phyloP scores from a whole-genome alignment of 176 grass and related monocot genomes.

The Coix lacrymajobi region DNA sequence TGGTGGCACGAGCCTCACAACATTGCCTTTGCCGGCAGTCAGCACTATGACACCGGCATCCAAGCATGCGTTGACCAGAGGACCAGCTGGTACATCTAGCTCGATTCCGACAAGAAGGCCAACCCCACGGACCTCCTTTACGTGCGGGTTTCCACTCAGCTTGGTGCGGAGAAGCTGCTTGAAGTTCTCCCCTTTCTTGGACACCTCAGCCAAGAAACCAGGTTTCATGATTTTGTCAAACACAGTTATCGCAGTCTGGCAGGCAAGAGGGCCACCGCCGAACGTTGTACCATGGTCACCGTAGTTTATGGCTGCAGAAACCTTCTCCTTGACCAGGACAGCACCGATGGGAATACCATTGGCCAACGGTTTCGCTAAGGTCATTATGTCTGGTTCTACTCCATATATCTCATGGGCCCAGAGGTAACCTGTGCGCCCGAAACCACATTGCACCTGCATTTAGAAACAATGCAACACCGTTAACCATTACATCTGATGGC shows the following conservation, averaged over 20 bases:
- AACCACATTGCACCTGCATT: constrained; percentile 73
- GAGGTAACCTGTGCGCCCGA: constrained; percentile 75
- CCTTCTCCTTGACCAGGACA: constrained; percentile 61
- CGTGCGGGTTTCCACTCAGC: constrained; percentile 46
- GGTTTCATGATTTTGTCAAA: constrained; percentile 69
- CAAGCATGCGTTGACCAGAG: constrained; percentile 56
- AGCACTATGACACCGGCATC: constrained; percentile 67
- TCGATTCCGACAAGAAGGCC: constrained; percentile 75
- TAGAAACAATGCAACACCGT: not conserved
- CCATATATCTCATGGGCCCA: constrained; percentile 69
- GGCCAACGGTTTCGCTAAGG: constrained; percentile 75
- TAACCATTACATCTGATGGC: not conserved
- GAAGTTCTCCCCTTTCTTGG: constrained; percentile 60
- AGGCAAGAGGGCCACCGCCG: constrained; percentile 55
- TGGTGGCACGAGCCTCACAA: constrained; percentile 67
- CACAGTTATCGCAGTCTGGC: constrained; percentile 54
- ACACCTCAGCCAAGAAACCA: constrained; percentile 56
- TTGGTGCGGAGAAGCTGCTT: constrained; percentile 61
- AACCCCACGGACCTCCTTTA: constrained; percentile 65
- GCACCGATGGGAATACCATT: constrained; percentile 67
- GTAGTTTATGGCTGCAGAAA: constrained; percentile 54
- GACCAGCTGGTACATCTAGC: constrained; percentile 55
- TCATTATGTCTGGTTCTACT: constrained; percentile 78
- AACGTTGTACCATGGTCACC: constrained; percentile 90
- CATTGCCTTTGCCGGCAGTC: constrained; percentile 85